Evolutionary conservation across 1,284 basidiomycete species (phyloP), one percentile per base, ranked within the genome.

Genomic region (Fomitopsis palustris): DNA sequence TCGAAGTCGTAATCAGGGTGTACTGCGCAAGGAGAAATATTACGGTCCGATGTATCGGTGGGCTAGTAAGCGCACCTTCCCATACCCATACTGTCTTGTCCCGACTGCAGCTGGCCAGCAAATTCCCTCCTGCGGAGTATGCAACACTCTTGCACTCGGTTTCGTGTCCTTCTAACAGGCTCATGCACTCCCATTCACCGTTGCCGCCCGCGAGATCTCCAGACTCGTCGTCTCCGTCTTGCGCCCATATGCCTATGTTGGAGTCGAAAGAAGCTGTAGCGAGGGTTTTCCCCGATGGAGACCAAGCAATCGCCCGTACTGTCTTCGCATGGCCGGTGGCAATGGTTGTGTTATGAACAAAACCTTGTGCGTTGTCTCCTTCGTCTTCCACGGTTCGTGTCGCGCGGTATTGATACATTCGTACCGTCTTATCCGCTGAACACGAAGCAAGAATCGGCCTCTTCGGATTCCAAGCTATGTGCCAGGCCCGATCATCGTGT

Each of bases 61-160:
- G 5, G 31, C 17, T 29, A 3, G 37, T 3, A 16, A 14, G 71
- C 79, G 70, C 71, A 90, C 94, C 92, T 82, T 98, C 97, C 96
- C 97, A 99, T 53, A 99, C 85, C 97, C 97, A 99, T 0, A 99
- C 96, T 16, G 92, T 94, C 76, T 98, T 98, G 77, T 99, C 97
- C 60, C 97, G 81, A 67, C 92, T 92, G 71, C 96, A 98, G 66
- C 90, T 95, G 6, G 96, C 96, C 17, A 99, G 79, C 27, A 98
- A 75, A 5, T 82, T 89, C 0, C 96, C 97, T 25, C 81, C 79
- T 47, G 76, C 77, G 19, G 92, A 96, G 75, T 94, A 99, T 3
- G 88, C 92, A 0, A 98, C 92, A 65, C 89, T 85, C 80, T 99
- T 99, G 78, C 96, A 98, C 73, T 99, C 97, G 54, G 90, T 96